Percentiles rank a stretch among this genome's conserved stretches.
Evolutionary conservation across 129 eudicot species (phyloP).

Genomic region (Artemisia annua): DNA sequence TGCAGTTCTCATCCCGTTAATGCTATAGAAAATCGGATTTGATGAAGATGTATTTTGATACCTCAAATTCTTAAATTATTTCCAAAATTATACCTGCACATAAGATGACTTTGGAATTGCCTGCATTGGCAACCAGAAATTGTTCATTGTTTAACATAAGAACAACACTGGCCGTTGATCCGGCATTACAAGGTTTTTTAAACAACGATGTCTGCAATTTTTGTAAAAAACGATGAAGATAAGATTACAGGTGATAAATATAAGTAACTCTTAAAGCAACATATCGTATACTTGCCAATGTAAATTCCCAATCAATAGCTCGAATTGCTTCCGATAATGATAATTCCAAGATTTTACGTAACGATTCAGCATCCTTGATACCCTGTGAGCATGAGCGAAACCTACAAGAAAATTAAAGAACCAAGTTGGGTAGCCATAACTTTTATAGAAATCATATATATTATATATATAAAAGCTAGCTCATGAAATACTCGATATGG

Average conservation of each 20-base stretch:
- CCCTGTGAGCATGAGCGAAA: constrained; percentile 2
- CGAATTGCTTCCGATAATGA: constrained; percentile 51
- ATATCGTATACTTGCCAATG: constrained; percentile 30
- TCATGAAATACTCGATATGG: neutral
- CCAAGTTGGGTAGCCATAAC: constrained; percentile 9
- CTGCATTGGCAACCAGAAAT: constrained; percentile 50
- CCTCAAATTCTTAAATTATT: neutral
- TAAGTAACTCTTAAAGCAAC: neutral
- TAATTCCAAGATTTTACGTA: constrained; percentile 46
- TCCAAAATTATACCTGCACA: constrained; percentile 38
- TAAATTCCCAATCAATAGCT: constrained; percentile 55
- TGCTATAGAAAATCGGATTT: neutral
- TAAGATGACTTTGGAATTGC: constrained; percentile 69
- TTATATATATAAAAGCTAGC: neutral
- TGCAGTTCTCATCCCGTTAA: constrained; percentile 3
- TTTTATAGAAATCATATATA: neutral
- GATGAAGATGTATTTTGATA: no score
- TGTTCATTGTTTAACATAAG: constrained; percentile 47
- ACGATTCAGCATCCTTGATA: constrained; percentile 15
- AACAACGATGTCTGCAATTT: constrained; percentile 46
- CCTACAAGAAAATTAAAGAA: constrained; percentile 35
- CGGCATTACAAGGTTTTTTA: constrained; percentile 39
- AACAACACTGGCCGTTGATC: constrained; percentile 62
- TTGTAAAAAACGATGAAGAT: neutral
- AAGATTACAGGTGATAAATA: neutral